A percentile compares a stretch with the other conserved stretches of the same genome.
Conservation (phyloP, 1,284 basidiomycete species). For the Ustilago cynodontis region DNA sequence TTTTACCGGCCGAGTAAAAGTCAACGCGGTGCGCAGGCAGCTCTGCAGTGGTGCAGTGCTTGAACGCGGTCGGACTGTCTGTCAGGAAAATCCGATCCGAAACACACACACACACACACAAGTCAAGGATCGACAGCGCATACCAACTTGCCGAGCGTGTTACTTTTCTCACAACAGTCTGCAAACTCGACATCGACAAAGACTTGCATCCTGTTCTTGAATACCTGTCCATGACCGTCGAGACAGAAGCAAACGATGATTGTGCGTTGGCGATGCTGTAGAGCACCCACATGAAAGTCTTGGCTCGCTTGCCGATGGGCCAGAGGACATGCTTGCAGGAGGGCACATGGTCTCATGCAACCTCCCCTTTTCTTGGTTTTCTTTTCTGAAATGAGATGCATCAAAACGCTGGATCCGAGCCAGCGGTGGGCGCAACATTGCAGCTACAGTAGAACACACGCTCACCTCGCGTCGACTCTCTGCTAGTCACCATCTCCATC, state of each 20-base stretch:
- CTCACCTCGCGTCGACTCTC: not conserved
- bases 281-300: constrained; percentile 1
- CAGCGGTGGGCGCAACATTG: not conserved
- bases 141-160: constrained; percentile 15
- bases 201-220: not conserved
- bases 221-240: no score
- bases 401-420: constrained; percentile 19
- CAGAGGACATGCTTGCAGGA: not conserved
- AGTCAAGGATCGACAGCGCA: constrained; percentile 43
- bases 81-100: constrained; percentile 19
- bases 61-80: constrained; percentile 1
- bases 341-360: constrained; percentile 12
- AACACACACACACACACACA: constrained; percentile 28
- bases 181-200: not conserved
- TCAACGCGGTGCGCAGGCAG: constrained; percentile 2
- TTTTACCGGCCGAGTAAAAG: constrained; percentile 15
- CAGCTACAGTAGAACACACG: not conserved
- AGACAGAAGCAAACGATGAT: not conserved
- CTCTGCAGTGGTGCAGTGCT: not conserved
- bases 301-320: not conserved
- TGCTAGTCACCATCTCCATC: not conserved
- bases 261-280: not conserved
- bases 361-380: constrained; percentile 21
- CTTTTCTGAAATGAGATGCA: constrained; percentile 21
- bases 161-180: not conserved